Base-by-base conservation (phyloP, 495 filamentous ascomycete genomes). In the Hypoxylon cercidicola region DNA sequence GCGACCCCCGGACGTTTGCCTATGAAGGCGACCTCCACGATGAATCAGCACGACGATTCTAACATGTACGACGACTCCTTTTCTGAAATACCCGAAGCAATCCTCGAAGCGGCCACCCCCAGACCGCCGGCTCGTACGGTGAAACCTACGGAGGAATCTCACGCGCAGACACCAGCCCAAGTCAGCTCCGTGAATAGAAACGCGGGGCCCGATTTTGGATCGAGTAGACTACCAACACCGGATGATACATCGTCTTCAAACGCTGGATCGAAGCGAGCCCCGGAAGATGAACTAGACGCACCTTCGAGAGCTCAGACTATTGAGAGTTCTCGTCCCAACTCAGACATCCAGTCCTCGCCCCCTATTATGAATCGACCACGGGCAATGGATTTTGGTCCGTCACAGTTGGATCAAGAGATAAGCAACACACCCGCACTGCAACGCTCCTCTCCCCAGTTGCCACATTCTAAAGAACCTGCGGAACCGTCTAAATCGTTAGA, bases 221-320 rank as follows among this genome's bases (percentile, higher is more conserved):
- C 74, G 32, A 75, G 70, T 59, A 79, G 81, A 73, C 74, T 84
- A 62, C 76, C 78, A 70, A 85, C 82, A 41, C 83, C 82, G 47
- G 83, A 84, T 49, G 79, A 84, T 69, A 84, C 82, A 30, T 80
- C 82, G 49, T 84, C 82, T 32, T 82, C 82, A 23, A 69, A 75
- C 59, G 73, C 64, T 15, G 74, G 72, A 50, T 62, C 66, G 43
- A 65, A 55, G 55, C 60, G 54, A 48, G 51, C 59, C 0, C 63
- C 45, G 18, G 61, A 62, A 40, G 66, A 71, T 25, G 69, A 72
- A 8, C 8, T 41, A 6, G 69, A 43, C 43, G 23, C 63, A 30
- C 44, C 47, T 15, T 21, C 57, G 18, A 64, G 55, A 40, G 30
- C 54, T 13, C 48, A 52, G 19, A 46, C 37, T 1, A 20, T 55